Conservation (phyloP, 352 stramenopile species). For the Globisporangium mamillatum region DNA sequence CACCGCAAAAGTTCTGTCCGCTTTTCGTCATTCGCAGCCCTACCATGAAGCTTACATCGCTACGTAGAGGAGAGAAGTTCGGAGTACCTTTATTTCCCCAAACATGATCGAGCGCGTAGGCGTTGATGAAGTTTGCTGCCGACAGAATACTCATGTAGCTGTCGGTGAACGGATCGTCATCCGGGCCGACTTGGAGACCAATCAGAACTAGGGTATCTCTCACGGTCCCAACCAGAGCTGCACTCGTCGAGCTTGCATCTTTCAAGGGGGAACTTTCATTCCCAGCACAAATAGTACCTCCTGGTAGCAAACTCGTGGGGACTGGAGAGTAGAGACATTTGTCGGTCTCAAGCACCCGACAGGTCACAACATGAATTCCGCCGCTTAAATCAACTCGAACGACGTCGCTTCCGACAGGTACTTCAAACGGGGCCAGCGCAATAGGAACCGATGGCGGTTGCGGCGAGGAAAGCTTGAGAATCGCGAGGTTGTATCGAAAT, state of each 20-base stretch:
- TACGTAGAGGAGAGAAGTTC: neutral
- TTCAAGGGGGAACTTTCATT: neutral
- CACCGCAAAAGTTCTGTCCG: conserved; percentile 8
- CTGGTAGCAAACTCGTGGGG: too few species aligned
- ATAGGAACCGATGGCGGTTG: neutral
- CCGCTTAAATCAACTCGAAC: conserved; percentile 8
- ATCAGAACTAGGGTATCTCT: too few species aligned
- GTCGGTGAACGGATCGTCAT: neutral
- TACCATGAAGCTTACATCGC: neutral
- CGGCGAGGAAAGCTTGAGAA: neutral
- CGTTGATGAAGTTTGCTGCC: conserved; percentile 16
- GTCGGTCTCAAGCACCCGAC: neutral
- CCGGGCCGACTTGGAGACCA: neutral
- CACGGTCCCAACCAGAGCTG: neutral
- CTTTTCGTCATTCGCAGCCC: neutral
- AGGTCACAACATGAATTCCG: neutral
- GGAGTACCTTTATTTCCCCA: neutral
- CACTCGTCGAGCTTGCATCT: neutral
- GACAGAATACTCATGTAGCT: neutral
- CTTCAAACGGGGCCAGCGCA: neutral
- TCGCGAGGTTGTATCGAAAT: conserved; percentile 8
- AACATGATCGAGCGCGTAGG: neutral
- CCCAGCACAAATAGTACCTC: conserved; percentile 6
- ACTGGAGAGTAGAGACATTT: neutral
- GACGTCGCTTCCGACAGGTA: neutral